These are phyloP conservation scores for Cladosporium sp. DNA, from an alignment of 2,329 filamentous ascomycete genomes.

Conservation along the genomic window DNA sequence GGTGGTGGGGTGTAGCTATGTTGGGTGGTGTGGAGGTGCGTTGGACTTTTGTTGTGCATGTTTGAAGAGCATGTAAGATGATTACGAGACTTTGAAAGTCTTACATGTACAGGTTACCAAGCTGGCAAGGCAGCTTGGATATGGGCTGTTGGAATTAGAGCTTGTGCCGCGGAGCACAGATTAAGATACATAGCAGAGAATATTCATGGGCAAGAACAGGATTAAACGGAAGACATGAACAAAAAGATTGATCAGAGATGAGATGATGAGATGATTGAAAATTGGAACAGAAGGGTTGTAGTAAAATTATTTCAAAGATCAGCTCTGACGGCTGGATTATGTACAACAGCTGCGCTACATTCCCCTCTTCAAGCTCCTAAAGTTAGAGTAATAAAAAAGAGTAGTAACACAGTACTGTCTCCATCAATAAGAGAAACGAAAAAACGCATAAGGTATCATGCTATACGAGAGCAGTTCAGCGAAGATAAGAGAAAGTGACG, in stretches of 20 bases:
- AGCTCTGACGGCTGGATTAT: conserved; percentile 11
- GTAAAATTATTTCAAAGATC: conserved; percentile 14
- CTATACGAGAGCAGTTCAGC: conserved; percentile 13
- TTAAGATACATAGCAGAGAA: no score
- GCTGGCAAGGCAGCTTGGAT: no score
- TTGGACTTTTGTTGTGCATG: no score
- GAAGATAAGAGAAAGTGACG: neutral
- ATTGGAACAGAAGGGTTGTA: neutral
- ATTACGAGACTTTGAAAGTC: no score
- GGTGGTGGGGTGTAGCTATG: neutral
- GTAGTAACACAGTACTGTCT: conserved; percentile 14
- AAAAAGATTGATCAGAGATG: no score
- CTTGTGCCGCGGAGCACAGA: no score
- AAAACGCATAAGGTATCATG: conserved; percentile 15
- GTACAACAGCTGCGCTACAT: conserved; percentile 12
- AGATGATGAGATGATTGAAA: neutral
- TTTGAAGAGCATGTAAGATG: no score
- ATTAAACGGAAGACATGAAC: no score
- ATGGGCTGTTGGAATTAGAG: no score
- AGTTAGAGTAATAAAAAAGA: conserved; percentile 9
- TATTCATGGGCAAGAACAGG: no score
- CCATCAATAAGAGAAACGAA: conserved; percentile 11
- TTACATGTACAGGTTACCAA: no score
- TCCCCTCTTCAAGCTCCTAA: neutral
- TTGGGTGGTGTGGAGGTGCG: neutral